Base-by-base conservation (phyloP, 2,329 filamentous ascomycete genomes). In the Pseudocercospora pini-densiflorae region DNA sequence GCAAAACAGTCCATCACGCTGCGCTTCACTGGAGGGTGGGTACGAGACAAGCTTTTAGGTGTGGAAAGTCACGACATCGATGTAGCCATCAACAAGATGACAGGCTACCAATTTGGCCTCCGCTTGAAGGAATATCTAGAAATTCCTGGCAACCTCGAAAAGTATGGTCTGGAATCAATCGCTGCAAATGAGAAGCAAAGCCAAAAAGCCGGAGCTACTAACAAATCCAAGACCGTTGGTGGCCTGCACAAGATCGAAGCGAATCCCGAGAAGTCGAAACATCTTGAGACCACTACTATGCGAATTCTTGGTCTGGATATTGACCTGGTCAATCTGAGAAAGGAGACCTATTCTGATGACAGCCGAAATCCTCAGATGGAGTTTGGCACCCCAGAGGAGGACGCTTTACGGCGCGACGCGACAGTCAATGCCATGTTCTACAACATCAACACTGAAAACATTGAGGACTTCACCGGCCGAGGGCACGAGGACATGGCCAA, bases 361-460 rank as follows among this genome's bases (percentile, higher is more conserved):
- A 97, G 92, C 75, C 88, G 95, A 40, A 97, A 96, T 74, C 94
- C 94, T 1, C 86, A 92, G 73, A 91, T 98, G 86, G 93, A 97
- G 77, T 97, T 97, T 78, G 95, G 94, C 5, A 97, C 93, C 0
- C 90, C 94, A 0, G 86, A 92, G 76, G 93, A 99, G 78, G 94
- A 99, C 79, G 94, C 94, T 1, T 77, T 93, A 71, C 89, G 94
- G 23, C 89, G 94, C 57, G 94, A 99, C 82, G 94, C 94, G 23
- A 97, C 93, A 0, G 89, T 98, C 68, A 99, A 99, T 77, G 93
- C 95, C 24, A 87, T 99, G 69, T 98, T 98, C 81, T 98, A 95
- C 83, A 98, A 98, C 73, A 82, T 99, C 45, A 89, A 94, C 74
- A 93, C 90, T 0, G 86, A 88, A 36, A 74, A 85, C 65, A 86